Conservation (phyloP, 2,329 filamentous ascomycete genomes). For the Pseudonectria foliicola region DNA sequence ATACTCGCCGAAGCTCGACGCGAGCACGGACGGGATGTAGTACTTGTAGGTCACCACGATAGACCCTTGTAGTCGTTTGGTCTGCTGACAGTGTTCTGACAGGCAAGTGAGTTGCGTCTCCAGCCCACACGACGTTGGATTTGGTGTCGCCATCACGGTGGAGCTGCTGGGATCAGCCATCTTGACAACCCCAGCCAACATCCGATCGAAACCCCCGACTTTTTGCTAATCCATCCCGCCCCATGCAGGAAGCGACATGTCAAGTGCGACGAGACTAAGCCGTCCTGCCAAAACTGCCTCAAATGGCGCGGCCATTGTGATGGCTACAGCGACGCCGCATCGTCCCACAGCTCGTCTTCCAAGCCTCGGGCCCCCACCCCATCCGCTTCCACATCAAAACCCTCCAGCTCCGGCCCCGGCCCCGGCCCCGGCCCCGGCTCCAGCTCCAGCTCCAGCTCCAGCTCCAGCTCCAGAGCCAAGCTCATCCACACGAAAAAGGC, state of each 20-base stretch:
- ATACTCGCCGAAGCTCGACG: conserved; percentile 31
- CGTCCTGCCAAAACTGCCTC: conserved; percentile 34
- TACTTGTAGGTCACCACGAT: conserved; percentile 26
- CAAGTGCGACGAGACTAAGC: conserved; percentile 36
- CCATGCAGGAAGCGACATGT: conserved; percentile 31
- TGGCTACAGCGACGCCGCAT: conserved; percentile 21
- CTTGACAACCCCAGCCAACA: not conserved
- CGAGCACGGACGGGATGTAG: conserved; percentile 31
- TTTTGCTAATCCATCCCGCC: conserved; percentile 6
- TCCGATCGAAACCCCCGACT: conserved; percentile 1
- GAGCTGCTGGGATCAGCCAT: too few species aligned
- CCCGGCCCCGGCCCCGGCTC: conserved; percentile 5
- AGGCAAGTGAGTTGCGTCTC: conserved; percentile 27
- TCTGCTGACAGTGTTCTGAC: conserved; percentile 4
- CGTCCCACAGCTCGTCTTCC: not conserved
- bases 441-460: conserved; percentile 6
- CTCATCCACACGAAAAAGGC: conserved; percentile 26
- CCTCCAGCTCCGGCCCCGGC: conserved; percentile 4
- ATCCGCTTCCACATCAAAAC: conserved; percentile 1
- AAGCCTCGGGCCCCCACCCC: conserved; percentile 5
- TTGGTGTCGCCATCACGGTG: too few species aligned
- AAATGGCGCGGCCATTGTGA: conserved; percentile 35
- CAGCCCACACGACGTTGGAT: too few species aligned
- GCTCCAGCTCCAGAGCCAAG: conserved; percentile 16
- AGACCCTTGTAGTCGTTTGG: not conserved